Base-by-base conservation (phyloP, 176 grass and related monocot species). In the Neostapfia colusana region DNA sequence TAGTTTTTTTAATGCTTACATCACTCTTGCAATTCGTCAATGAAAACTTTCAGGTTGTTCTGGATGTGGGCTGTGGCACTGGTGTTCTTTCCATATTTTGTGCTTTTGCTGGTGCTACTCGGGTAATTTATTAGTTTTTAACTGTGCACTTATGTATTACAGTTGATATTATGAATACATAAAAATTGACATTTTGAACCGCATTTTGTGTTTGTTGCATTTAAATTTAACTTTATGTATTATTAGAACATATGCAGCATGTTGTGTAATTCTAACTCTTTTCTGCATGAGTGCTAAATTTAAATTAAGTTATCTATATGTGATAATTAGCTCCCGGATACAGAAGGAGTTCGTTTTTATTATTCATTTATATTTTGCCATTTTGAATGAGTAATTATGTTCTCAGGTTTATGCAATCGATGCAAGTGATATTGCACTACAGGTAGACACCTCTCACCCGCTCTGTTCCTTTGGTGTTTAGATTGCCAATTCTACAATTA, bases 1-100 rank as follows among this genome's bases (percentile, higher is more conserved):
- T 43, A 57, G 18, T 25, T 90, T 63, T 4, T 20, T 12, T 69
- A 60, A 43, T 17, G 20, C 6, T 70, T 10, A 63, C 4, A 71
- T 63, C 74, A 74, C 40, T 58, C 24, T 83, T 78, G 50, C 72
- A 60, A 38, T 70, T 57, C 20, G 4, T 60, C 62, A 9, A 65
- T 83, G 45, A 15, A 18, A 75, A 66, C 63, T 72, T 87, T 53
- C 84, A 99, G 95, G 92, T 99, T 62, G 92, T 99, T 31, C 78
- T 99, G 86, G 95, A 99, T 95, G 95, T 99, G 65, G 92, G 92
- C 62, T 99, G 95, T 45, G 95, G 95, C 60, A 99, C 95, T 55
- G 95, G 85, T 40, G 87, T 99, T 70, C 95, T 99, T 72, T 94
- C 95, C 67, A 92, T 99, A 82, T 95, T 99, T 81, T 95, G 95